phyloP scores from a whole-genome alignment of 257 asterid species.

The Petunia axillaris region DNA sequence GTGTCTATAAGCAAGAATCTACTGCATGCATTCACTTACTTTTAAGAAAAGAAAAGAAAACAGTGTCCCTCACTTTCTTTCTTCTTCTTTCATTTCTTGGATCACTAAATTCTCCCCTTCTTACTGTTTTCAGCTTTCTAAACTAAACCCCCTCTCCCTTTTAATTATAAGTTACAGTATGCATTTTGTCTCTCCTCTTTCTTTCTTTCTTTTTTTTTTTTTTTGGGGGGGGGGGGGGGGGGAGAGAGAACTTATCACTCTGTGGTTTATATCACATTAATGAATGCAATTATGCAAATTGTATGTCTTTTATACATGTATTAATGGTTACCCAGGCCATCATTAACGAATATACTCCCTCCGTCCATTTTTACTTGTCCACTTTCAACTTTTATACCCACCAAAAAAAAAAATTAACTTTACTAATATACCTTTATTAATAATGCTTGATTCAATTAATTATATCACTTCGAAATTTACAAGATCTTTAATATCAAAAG shows the following conservation, averaged over 20 bases:
- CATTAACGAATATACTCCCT: too few relatives aligned
- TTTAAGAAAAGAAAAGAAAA: slow-evolving; percentile 17
- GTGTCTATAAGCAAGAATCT: not conserved
- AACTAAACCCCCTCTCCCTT: not conserved
- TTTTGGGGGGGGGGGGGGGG: not conserved
- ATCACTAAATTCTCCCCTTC: slow-evolving; percentile 19
- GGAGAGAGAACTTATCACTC: too few relatives aligned
- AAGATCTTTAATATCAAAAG: too few relatives aligned
- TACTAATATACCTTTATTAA: too few relatives aligned
- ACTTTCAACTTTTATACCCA: too few relatives aligned
- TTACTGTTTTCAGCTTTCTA: slow-evolving; percentile 17
- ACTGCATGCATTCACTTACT: slow-evolving; percentile 23
- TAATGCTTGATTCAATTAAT: too few relatives aligned
- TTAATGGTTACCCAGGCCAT: not conserved
- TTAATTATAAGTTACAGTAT: not conserved
- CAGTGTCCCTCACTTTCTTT: not conserved
- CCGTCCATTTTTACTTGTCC: too few relatives aligned
- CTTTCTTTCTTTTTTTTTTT: too few relatives aligned
- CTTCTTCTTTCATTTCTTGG: not conserved
- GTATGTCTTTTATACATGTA: not conserved
- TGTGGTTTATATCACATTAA: not conserved
- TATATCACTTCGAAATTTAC: too few relatives aligned
- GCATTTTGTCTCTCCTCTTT: not conserved
- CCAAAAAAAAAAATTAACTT: too few relatives aligned
- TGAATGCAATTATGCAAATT: not conserved